Evolutionary conservation across 768 basidiomycete genomes (phyloP), one percentile per base, ranked within the genome.

Genomic region (Lentinus tigrinus): DNA sequence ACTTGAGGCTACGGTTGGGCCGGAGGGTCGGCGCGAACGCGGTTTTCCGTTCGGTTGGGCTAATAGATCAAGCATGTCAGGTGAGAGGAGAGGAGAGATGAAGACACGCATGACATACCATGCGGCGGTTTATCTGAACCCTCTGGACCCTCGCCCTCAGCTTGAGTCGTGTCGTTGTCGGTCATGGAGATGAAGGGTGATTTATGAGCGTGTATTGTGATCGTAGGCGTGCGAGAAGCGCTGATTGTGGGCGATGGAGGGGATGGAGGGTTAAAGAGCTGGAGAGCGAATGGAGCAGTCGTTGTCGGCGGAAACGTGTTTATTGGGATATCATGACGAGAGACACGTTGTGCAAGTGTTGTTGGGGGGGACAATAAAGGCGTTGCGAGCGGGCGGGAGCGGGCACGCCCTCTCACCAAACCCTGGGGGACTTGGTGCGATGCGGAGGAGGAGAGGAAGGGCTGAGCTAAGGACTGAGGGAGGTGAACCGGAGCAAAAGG

Each of bases 81-180:
- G 50, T 23, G 47, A 38, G 54, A 50, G 40, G 47, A 28, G 37
- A 27, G 10, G 51, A 36, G 39, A 34, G 42, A 52, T 47, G 50
- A 11, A 57, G 40, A 46, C 48, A 52, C 49, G 44, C 49, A 52
- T 42, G 53, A 43, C 56, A 14, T 52, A 60, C 61, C 60, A 67
- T 67, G 77, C 63, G 83, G 80, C 26, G 84, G 83, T 74, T 82
- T 84, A 71, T 87, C 85, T 66, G 83, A 75, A 56, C 79, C 74
- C 67, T 87, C 85, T 47, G 77, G 74, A 49, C 78, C 76, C 61
- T 87, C 85, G 57, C 78, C 76, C 60, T 86, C 85, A 50, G 78
- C 70, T 64, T 79, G 78, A 26, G 81, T 66, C 38, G 82, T 72
- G 60, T 83, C 83, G 66, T 80, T 75, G 53, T 79, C 76, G 62